phyloP scores from a whole-genome alignment of 345 rosid species.

The Excoecaria agallocha region DNA sequence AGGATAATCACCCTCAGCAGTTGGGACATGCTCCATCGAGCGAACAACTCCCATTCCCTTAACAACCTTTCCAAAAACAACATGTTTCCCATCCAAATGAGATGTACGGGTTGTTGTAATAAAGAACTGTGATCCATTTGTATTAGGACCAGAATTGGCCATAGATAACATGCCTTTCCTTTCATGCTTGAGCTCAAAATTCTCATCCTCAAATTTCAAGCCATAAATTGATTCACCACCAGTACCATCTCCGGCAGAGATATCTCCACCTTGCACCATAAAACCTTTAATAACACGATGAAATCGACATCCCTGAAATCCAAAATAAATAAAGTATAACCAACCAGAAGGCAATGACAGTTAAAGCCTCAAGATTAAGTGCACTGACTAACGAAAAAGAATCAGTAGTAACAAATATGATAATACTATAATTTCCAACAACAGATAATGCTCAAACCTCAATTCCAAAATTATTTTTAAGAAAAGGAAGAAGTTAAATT shows the following conservation, averaged over 20 bases:
- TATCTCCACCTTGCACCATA: slow-evolving; percentile 95
- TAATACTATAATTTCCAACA: neutral
- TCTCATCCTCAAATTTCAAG: slow-evolving; percentile 85
- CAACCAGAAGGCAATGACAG: neutral
- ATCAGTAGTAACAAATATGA: neutral
- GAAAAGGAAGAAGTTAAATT: neutral
- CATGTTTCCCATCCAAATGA: slow-evolving; percentile 91
- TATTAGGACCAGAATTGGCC: slow-evolving; percentile 85
- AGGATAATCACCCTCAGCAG: slow-evolving; percentile 55
- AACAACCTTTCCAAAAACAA: slow-evolving; percentile 78
- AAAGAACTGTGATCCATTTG: slow-evolving; percentile 97
- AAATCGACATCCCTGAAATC: slow-evolving; percentile 69
- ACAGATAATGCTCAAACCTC: neutral
- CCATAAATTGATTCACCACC: slow-evolving; percentile 97
- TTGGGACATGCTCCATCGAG: slow-evolving; percentile 66
- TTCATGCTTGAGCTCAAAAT: slow-evolving; percentile 84
- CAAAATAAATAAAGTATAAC: neutral
- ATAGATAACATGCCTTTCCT: slow-evolving; percentile 92
- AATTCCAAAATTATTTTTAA: neutral
- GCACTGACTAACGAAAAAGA: neutral
- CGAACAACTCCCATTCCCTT: slow-evolving; percentile 97
- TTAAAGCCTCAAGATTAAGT: neutral
- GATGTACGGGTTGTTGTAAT: slow-evolving; percentile 81
- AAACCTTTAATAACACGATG: slow-evolving; percentile 83
- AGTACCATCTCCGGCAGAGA: slow-evolving; percentile 83